Base-by-base conservation (phyloP, 129 eudicot species). In the Helianthus tuberosus region DNA sequence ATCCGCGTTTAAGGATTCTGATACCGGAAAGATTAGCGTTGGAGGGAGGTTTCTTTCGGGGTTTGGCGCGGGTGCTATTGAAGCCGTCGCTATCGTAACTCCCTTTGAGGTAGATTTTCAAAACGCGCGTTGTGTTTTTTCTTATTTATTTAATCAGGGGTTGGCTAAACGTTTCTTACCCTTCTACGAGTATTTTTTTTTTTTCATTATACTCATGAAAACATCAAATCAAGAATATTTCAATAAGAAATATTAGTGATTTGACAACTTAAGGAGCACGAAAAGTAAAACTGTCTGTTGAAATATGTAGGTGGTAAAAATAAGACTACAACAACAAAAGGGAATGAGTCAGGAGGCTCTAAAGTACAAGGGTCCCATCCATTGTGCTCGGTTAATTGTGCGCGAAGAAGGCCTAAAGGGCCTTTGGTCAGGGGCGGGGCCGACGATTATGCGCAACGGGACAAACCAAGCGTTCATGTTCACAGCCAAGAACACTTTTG, bases 361-460 rank as follows among this genome's bases (percentile, higher is more conserved):
- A 48, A 88, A 86, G 51, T 90, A 90, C 86, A 94, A 88, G 70
- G 98, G 98, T 14, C 98, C 97, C 1, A 53, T 94, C 58, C 97
- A 94, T 55, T 94, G 97, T 74, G 98, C 93, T 16, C 84, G 86
- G 20, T 44, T 80, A 76, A 93, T 90, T 46, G 53, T 93, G 67
- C 88, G 87, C 3, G 97, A 94, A 86, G 98, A 90, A 83, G 96
- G 98, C 64, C 5, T 94, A 15, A 79, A 44, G 29, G 98, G 98
- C 52, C 89, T 94, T n/a, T 90, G 98, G 97, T 87, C 98, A 6
- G 98, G 98, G 13, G 97, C 97, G n/a, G 76, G 93, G 43, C 98
- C 97, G 20, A 94, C 97, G n/a, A 88, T 90, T 43, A 94, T 94
- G 96, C 96, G 98, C 53, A 94, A 94, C 11, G 97, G 98, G 9